Conservation (phyloP, 108 stramenopile genomes). For the Pseudonitzschia multistriata region DNA sequence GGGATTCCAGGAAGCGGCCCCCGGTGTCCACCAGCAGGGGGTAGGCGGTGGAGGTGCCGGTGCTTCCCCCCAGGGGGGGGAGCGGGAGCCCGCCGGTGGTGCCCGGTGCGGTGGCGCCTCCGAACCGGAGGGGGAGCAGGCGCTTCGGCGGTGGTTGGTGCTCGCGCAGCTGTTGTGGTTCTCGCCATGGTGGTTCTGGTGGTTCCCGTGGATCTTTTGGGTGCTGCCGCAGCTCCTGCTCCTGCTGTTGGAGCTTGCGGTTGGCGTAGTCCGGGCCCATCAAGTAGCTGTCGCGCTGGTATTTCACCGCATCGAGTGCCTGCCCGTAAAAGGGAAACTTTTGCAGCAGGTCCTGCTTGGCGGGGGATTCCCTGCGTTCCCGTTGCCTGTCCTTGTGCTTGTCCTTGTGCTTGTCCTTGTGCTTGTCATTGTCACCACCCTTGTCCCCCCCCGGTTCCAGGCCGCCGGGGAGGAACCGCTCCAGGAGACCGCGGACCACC, state of each 20-base stretch:
- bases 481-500: neutral
- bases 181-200: no score
- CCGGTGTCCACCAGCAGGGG: slow-evolving; percentile 31
- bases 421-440: no score
- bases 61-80: slow-evolving; percentile 38
- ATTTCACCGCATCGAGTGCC: slow-evolving; percentile 18
- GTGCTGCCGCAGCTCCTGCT: no score
- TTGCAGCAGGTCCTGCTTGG: no score
- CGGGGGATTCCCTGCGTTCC: no score
- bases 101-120: no score
- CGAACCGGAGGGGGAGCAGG: no score
- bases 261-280: slow-evolving; percentile 39
- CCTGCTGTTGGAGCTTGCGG: slow-evolving; percentile 18
- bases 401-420: no score
- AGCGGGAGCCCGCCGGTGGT: neutral
- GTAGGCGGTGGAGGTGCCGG: slow-evolving; percentile 28
- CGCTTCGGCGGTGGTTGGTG: neutral
- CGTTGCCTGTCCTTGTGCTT: no score
- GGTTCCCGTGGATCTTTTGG: no score
- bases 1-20: slow-evolving; percentile 35
- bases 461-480: slow-evolving; percentile 13
- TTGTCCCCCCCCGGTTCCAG: slow-evolving; percentile 19
- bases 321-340: slow-evolving; percentile 30
- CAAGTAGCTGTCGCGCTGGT: slow-evolving; percentile 45
- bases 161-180: neutral